Evolutionary conservation across 2,329 filamentous ascomycete species (phyloP), one percentile per base, ranked within the genome.

Genomic region (Metarhizium brunneum): DNA sequence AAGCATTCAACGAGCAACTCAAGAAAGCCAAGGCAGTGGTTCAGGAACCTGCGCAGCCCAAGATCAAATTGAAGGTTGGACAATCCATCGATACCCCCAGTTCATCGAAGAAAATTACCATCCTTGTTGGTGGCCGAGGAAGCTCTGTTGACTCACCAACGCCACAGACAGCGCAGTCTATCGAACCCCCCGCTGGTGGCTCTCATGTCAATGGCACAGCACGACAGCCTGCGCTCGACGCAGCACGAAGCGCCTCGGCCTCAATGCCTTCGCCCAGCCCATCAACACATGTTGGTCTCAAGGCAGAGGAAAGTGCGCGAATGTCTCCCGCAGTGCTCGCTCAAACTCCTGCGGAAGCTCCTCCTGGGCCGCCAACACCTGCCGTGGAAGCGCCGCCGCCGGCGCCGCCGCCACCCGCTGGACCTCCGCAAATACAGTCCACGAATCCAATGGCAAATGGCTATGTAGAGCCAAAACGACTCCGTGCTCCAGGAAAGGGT

Each of bases 21-120:
- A 82, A 81, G 59, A 80, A 88, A 64, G 90, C 90, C 10, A 90
- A 87, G 68, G 79, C 79, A 50, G 79, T 79, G 55, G 88, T 92
- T 18, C 77, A 81, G 51, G 88, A 94, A 68, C 87, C 90, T 14
- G 75, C 81, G 1, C 83, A 86, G 63, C 83, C 87, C 40, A 90
- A 90, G 66, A 87, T 95, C 64, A 95, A 91, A 70, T 77, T 96
- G 55, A 92, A 88, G 68, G 80, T 90, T 65, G 76, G 80, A 5
- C 71, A 74, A 47, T 69, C 69, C 29, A 65, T 69, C 35, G 76
- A 81, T 35, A 71, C 74, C 10, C 69, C 79, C 1, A 62, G 64
- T 47, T 69, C 73, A 57, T 69, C 76, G 8, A 85, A 84, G 68
- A 87, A 83, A 67, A 84, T 92, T 55, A 92, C 85, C 20, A 81